Base-by-base conservation (phyloP, 163 green algal species). In the Smithsoniella earleae region DNA sequence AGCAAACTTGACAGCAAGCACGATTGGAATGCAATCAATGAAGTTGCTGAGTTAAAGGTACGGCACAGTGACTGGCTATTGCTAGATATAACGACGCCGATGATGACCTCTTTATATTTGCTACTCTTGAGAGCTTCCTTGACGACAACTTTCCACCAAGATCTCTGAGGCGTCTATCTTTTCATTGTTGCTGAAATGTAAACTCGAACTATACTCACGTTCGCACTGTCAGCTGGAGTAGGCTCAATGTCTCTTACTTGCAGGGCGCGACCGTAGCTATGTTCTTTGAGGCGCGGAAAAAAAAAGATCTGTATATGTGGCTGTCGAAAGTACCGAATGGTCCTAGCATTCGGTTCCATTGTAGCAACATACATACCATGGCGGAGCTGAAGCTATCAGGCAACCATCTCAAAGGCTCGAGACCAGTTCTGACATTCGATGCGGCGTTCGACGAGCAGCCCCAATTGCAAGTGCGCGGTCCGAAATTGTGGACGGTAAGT, bases 241-340 rank as follows among this genome's bases (percentile, higher is more conserved):
- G n/a, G n/a, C n/a, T n/a, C n/a, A n/a, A 3, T 69, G 10, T 66
- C 18, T 73, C 13, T 1, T 30, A n/a, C 22, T 40, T 79, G 22
- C 81, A 93, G 86, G 82, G 80, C 22, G 97, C 93, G 78, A 89
- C 72, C 33, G 87, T 66, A 13, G 88, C 87, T 16, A 65, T 97
- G 52, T 96, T 96, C 76, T 98, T 97, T 79, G 93, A 98, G 78
- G 82, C 81, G 8, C 83, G 91, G 25, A 98, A 98, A 82, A 83
- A 85, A 49, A 88, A 92, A 79, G 93, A 98, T 81, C 84, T 96
- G 54, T 98, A 97, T 79, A 27, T 97, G 30, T 98, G 93, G 93
- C 66, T 96, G 30, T 82, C 87, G 31, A 97, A 96, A 85, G 75
- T 84, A 2, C 91, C 92, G 0, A 46, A 81, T 0, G 93, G 93